phyloP scores from a whole-genome alignment of 805 yeast species.

The Metahyphopichia silvanorum region DNA sequence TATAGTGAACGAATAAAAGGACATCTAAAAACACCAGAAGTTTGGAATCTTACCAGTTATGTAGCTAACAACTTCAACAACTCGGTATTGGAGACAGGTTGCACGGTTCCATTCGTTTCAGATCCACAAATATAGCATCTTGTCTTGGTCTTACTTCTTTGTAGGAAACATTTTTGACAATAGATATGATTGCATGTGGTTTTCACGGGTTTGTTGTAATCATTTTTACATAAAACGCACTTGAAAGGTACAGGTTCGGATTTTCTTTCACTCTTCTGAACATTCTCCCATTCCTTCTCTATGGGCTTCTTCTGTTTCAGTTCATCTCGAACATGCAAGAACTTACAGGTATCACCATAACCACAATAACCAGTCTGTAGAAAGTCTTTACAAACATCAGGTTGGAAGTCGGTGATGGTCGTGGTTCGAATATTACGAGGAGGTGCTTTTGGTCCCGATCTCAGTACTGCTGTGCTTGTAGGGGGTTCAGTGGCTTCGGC shows the following conservation, averaged over 20 bases:
- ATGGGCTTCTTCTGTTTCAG: constrained; percentile 67
- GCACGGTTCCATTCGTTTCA: constrained; percentile 59
- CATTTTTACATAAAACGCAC: constrained; percentile 58
- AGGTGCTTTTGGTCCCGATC: constrained; percentile 19
- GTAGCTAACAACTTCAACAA: no score
- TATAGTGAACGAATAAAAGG: no score
- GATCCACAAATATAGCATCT: constrained; percentile 56
- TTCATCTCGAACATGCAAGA: constrained; percentile 86
- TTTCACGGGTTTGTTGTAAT: constrained; percentile 53
- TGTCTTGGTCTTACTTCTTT: constrained; percentile 34
- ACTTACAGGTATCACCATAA: constrained; percentile 95
- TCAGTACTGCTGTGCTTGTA: neutral
- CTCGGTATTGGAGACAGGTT: constrained; percentile 45
- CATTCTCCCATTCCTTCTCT: constrained; percentile 66
- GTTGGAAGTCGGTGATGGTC: constrained; percentile 79
- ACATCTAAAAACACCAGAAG: no score
- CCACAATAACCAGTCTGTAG: constrained; percentile 93
- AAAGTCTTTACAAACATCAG: constrained; percentile 92
- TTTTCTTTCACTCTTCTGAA: constrained; percentile 8
- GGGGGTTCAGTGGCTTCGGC: neutral
- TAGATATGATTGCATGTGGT: constrained; percentile 63
- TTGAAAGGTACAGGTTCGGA: constrained; percentile 47
- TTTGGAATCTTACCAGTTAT: no score
- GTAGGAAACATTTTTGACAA: constrained; percentile 60
- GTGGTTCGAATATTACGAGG: constrained; percentile 54